Conservation (phyloP, 108 stramenopile species). For the Fistulifera solaris region DNA sequence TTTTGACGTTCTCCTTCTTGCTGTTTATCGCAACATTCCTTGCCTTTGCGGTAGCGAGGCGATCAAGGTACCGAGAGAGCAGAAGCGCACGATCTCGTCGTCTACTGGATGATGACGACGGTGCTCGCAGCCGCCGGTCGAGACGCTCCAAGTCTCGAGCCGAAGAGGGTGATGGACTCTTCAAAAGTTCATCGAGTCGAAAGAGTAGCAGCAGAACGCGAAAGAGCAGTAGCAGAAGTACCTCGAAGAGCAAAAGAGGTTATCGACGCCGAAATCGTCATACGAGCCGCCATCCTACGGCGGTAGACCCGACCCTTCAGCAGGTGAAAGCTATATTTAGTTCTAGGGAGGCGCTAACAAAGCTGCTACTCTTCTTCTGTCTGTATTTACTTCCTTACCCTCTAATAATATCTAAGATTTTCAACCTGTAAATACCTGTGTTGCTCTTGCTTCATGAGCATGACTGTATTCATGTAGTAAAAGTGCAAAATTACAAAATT, state of each 20-base stretch:
- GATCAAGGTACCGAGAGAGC: conserved; percentile 56
- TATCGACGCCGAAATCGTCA: conserved; percentile 11
- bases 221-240: conserved; percentile 6
- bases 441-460: no score
- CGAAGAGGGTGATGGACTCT: conserved; percentile 10
- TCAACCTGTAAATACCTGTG: no score
- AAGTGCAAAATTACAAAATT: no score
- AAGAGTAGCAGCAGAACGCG: background rate
- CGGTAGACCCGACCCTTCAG: no score
- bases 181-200: conserved; percentile 6
- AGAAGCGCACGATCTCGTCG: conserved; percentile 43
- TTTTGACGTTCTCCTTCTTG: conserved; percentile 57
- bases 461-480: no score
- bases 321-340: no score
- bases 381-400: no score
- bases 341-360: no score
- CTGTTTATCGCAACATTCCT: conserved; percentile 79
- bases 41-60: conserved; percentile 77
- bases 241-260: conserved; percentile 13
- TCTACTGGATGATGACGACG: conserved; percentile 37
- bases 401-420: no score
- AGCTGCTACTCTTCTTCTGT: no score
- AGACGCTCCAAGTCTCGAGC: conserved; percentile 26
- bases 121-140: conserved; percentile 7
- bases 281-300: conserved; percentile 15